A percentile compares a stretch with the other conserved stretches of the same genome.
These are phyloP conservation scores for Penstemon barbatus DNA, from an alignment of 257 asterid species.

Conservation along the genomic window DNA sequence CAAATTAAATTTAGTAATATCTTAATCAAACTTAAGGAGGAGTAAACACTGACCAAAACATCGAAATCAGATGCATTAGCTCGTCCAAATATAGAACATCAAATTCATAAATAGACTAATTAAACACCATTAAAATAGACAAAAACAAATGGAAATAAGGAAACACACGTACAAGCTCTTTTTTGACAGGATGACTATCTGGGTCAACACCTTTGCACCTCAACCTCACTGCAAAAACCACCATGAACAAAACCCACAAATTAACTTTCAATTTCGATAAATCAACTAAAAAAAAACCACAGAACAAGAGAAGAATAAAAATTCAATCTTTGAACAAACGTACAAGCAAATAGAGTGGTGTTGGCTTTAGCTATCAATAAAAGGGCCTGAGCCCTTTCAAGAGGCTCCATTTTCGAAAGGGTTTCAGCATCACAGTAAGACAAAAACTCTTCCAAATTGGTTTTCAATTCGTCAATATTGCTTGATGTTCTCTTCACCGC, in stretches of 20 bases:
- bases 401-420: conserved; percentile 72
- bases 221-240: conserved; percentile 71
- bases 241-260: conserved; percentile 2
- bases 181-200: conserved; percentile 75
- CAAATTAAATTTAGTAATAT: not conserved
- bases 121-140: not conserved
- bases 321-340: conserved; percentile 22
- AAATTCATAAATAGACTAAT: not conserved
- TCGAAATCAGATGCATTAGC: conserved; percentile 1
- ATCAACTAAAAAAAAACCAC: not conserved
- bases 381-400: conserved; percentile 74
- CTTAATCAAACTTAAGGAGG: conserved; percentile 11
- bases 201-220: conserved; percentile 90
- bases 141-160: not conserved
- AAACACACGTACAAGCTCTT: conserved; percentile 63
- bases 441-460: conserved; percentile 62
- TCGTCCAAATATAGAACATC: conserved; percentile 6
- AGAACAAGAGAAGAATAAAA: not conserved
- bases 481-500: conserved; percentile 69
- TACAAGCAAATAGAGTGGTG: conserved; percentile 76
- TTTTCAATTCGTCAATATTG: conserved; percentile 66
- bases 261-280: not conserved
- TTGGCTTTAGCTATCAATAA: conserved; percentile 69
- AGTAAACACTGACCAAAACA: not conserved
- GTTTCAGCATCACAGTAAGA: conserved; percentile 61